A percentile compares a stretch with the other conserved stretches of the same genome.
Evolutionary conservation across 768 basidiomycete genomes (phyloP).

Genomic region (Mycena maculata): DNA sequence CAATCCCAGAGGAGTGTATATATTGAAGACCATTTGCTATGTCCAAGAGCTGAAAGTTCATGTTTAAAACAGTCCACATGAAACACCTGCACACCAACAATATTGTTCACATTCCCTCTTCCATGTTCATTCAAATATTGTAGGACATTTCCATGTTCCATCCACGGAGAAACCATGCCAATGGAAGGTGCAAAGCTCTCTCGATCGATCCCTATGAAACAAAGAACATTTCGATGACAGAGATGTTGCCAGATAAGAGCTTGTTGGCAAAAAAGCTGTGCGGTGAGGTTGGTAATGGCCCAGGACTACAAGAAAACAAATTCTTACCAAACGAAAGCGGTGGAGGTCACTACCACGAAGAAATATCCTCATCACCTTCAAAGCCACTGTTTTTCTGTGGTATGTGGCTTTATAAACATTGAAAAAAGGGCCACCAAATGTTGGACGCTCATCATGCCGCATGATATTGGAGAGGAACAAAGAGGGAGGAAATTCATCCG

Average conservation of each 20-base stretch:
- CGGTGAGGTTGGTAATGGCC: not conserved
- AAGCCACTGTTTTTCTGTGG: not conserved
- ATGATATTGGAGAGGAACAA: not conserved
- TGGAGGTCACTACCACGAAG: not conserved
- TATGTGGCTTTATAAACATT: not conserved
- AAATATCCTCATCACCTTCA: not conserved
- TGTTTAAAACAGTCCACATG: not conserved
- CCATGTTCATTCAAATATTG: not conserved
- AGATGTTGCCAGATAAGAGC: slow-evolving; percentile 4
- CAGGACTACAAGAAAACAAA: not conserved
- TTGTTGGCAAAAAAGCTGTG: not conserved
- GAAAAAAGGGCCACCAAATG: not conserved
- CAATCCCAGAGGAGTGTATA: not conserved
- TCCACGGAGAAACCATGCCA: not conserved
- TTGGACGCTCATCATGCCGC: not conserved
- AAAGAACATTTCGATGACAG: not conserved
- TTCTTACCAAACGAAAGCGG: not conserved
- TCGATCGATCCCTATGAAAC: not conserved
- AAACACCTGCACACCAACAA: not conserved
- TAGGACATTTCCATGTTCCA: not conserved
- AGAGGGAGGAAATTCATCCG: not conserved
- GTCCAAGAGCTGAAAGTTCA: slow-evolving; percentile 1
- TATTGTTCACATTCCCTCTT: not conserved
- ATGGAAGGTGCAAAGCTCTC: not conserved
- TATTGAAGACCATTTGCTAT: slow-evolving; percentile 3